phyloP scores from a whole-genome alignment of 169 alveolate genomes.

The Eimeria falciformis region DNA sequence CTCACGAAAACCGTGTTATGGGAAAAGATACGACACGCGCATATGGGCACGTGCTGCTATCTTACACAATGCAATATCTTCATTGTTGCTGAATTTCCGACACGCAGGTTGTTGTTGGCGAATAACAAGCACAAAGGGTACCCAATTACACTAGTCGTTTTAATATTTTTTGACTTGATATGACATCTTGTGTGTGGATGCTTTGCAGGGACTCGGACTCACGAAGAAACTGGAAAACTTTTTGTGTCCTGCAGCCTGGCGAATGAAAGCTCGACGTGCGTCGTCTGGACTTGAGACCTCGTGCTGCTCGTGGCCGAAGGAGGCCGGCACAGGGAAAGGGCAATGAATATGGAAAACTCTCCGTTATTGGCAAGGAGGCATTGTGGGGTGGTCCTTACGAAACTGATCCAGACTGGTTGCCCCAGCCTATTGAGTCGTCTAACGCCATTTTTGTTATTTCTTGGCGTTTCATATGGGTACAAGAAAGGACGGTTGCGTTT shows the following conservation, averaged over 20 bases:
- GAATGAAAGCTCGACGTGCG: constrained; percentile 49
- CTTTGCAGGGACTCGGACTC: constrained; percentile 5
- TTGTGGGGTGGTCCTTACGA: constrained; percentile 41
- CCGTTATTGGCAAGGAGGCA: constrained; percentile 13
- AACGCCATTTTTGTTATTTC: background rate
- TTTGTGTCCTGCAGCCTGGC: constrained; percentile 2
- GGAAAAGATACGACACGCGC: too few relatives aligned
- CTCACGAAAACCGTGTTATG: too few relatives aligned
- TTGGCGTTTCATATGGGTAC: background rate
- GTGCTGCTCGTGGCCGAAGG: background rate
- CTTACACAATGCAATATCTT: too few relatives aligned
- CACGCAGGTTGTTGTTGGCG: too few relatives aligned
- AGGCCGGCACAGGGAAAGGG: background rate
- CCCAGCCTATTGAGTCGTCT: constrained; percentile 30
- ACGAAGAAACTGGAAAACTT: background rate
- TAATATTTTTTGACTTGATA: too few relatives aligned
- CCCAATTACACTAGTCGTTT: too few relatives aligned
- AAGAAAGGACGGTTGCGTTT: too few relatives aligned
- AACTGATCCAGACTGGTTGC: constrained; percentile 32
- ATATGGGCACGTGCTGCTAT: too few relatives aligned
- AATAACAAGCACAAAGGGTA: too few relatives aligned
- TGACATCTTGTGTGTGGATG: too few relatives aligned
- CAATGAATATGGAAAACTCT: background rate
- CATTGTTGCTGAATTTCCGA: too few relatives aligned
- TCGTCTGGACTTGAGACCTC: constrained; percentile 28